A percentile compares a stretch with the other conserved stretches of the same genome.
These are phyloP conservation scores for Alternaria solani DNA, from an alignment of 2,329 filamentous ascomycete species.

Conservation along the genomic window DNA sequence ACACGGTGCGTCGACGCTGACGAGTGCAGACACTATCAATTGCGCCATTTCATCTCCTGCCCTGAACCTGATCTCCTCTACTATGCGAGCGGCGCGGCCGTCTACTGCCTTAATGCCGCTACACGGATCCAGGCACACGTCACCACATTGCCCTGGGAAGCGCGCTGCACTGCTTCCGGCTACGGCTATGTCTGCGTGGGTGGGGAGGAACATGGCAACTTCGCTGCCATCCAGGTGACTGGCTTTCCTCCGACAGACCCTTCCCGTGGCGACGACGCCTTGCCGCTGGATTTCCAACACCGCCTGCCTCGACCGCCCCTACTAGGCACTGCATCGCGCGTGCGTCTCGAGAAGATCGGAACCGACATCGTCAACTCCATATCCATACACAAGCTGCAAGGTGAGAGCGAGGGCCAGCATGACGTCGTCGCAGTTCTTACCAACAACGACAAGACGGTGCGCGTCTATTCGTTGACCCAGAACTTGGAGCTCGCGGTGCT, in stretches of 20 bases:
- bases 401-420: constrained; percentile 54
- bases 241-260: constrained; percentile 52
- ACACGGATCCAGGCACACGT: constrained; percentile 76
- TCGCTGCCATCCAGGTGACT: constrained; percentile 75
- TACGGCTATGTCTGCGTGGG: constrained; percentile 91
- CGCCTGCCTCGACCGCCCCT: constrained; percentile 51
- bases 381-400: constrained; percentile 64
- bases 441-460: constrained; percentile 92
- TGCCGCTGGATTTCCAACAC: constrained; percentile 61
- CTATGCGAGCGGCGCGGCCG: constrained; percentile 77
- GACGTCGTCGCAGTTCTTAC: constrained; percentile 77
- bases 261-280: constrained; percentile 64
- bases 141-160: constrained; percentile 70
- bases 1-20: constrained; percentile 20
- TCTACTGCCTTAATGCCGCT: constrained; percentile 67
- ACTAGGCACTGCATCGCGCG: constrained; percentile 39
- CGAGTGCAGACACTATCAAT: constrained; percentile 76
- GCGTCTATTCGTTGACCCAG: constrained; percentile 78
- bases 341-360: constrained; percentile 67
- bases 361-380: constrained; percentile 73
- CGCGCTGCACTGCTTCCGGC: constrained; percentile 87
- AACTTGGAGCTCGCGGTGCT: constrained; percentile 74
- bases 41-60: constrained; percentile 88
- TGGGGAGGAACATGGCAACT: constrained; percentile 83
- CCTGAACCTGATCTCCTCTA: constrained; percentile 80